Evolutionary conservation across 768 basidiomycete species (phyloP).

Genomic region (Tephrocybe rancida): DNA sequence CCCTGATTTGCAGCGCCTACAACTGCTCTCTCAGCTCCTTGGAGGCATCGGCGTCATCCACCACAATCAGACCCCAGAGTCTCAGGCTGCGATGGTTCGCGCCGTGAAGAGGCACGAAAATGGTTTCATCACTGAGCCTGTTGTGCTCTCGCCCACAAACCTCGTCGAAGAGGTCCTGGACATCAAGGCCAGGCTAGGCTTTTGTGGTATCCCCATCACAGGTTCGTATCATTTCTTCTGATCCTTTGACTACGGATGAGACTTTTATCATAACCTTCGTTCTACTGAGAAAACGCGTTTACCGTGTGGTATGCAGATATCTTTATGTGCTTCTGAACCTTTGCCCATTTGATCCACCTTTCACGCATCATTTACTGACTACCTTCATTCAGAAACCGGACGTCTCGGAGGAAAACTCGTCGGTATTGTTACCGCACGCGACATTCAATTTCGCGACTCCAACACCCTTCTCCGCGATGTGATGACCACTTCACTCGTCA

Average conservation of each 20-base stretch:
- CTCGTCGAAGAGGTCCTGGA: slow-evolving; percentile 88
- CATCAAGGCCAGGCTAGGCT: slow-evolving; percentile 90
- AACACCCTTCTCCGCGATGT: slow-evolving; percentile 70
- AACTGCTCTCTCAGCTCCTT: slow-evolving; percentile 57
- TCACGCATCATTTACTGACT: slow-evolving; percentile 16
- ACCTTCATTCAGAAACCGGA: slow-evolving; percentile 69
- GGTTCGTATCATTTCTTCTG: slow-evolving; percentile 55
- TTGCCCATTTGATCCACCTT: slow-evolving; percentile 13
- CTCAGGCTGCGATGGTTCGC: slow-evolving; percentile 96
- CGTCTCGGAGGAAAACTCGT: slow-evolving; percentile 87
- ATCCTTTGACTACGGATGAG: slow-evolving; percentile 43
- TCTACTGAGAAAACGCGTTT: slow-evolving; percentile 79
- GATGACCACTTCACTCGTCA: slow-evolving; percentile 90
- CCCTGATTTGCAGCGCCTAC: slow-evolving; percentile 14
- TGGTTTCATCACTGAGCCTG: slow-evolving; percentile 95
- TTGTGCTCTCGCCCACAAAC: slow-evolving; percentile 80
- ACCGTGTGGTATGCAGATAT: slow-evolving; percentile 77
- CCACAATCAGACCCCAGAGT: slow-evolving; percentile 84
- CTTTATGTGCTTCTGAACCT: slow-evolving; percentile 39
- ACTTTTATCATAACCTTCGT: slow-evolving; percentile 76
- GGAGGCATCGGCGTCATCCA: slow-evolving; percentile 99
- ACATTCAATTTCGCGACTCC: slow-evolving; percentile 87
- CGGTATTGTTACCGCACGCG: slow-evolving; percentile 95
- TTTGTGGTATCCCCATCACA: slow-evolving; percentile 97
- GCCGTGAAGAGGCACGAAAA: slow-evolving; percentile 99